Percentiles rank a stretch among this genome's conserved stretches.
Conservation (phyloP, 352 stramenopile species). For the Saprolegnia diclina region DNA sequence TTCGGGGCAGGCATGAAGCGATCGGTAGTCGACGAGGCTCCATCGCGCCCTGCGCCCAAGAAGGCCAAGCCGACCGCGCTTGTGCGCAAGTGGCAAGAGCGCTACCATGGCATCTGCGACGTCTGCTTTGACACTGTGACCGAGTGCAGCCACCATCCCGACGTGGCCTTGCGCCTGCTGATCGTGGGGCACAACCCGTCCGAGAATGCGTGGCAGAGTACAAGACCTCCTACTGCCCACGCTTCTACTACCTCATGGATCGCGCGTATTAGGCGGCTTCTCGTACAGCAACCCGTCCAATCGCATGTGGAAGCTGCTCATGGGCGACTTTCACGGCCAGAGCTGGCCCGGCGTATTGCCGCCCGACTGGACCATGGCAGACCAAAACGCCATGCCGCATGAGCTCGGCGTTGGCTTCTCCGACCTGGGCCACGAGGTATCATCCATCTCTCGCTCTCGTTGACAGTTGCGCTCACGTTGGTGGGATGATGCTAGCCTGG, state of each 20-base stretch:
- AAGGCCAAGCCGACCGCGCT: conserved; percentile 1
- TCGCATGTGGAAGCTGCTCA: conserved; percentile 83
- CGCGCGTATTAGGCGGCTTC: conserved; percentile 33
- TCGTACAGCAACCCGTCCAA: conserved; percentile 85
- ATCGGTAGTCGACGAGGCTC: neutral
- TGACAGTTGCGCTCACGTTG: neutral
- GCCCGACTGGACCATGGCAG: conserved; percentile 40
- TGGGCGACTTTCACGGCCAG: conserved; percentile 46
- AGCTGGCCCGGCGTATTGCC: conserved; percentile 64
- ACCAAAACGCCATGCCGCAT: conserved; percentile 69
- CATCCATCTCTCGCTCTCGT: neutral
- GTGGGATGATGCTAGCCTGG: conserved; percentile 42
- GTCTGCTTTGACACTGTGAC: conserved; percentile 50
- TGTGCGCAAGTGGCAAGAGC: conserved; percentile 67
- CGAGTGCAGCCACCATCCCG: conserved; percentile 56
- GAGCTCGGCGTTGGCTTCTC: conserved; percentile 69
- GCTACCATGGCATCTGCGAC: conserved; percentile 69
- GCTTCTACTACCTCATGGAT: neutral
- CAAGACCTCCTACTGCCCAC: neutral
- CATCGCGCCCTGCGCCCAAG: neutral
- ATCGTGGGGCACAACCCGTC: conserved; percentile 87
- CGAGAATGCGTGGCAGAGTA: conserved; percentile 80
- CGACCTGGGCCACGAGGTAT: conserved; percentile 74
- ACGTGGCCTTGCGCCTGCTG: conserved; percentile 65
- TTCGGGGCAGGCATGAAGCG: neutral